Evolutionary conservation across 202 grass and related monocot genomes (phyloP).

Genomic region (Schoenoplectus triqueter): DNA sequence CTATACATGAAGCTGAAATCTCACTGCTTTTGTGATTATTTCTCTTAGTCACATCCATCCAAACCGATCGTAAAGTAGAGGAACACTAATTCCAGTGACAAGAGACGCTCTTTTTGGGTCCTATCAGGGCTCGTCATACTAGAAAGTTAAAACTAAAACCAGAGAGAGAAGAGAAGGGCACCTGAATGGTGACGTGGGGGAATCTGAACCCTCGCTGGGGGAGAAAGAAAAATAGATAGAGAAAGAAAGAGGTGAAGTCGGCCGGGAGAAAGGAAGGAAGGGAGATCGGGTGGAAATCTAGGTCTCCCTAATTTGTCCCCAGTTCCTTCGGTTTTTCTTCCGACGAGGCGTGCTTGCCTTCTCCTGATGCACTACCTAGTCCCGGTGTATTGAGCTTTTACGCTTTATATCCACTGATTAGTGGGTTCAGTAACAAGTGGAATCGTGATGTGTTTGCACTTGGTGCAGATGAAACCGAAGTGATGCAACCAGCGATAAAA

Average conservation of each 20-base stretch:
- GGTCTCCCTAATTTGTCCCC: constrained; percentile 40
- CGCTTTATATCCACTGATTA: background rate
- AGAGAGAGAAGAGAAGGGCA: constrained; percentile 40
- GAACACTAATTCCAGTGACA: constrained; percentile 16
- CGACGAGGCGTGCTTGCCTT: background rate
- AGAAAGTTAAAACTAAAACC: constrained; percentile 53
- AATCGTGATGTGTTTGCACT: background rate
- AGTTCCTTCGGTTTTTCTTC: constrained; percentile 9
- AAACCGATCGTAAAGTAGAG: constrained; percentile 15
- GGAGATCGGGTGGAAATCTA: constrained; percentile 39
- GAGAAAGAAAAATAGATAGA: constrained; percentile 27
- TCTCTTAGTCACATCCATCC: constrained; percentile 45
- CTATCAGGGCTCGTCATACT: background rate
- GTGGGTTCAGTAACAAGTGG: background rate
- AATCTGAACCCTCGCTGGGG: constrained; percentile 45
- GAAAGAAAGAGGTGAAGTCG: constrained; percentile 53
- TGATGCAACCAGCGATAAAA: background rate
- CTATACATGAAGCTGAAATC: constrained; percentile 13
- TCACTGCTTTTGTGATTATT: background rate
- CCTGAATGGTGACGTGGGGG: background rate
- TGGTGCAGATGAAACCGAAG: background rate
- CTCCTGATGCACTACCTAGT: background rate
- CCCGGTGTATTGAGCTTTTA: background rate
- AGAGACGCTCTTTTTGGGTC: constrained; percentile 19
- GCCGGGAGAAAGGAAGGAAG: constrained; percentile 64